phyloP scores from a whole-genome alignment of 768 basidiomycete species.

The Pleurotus tuber-regium region DNA sequence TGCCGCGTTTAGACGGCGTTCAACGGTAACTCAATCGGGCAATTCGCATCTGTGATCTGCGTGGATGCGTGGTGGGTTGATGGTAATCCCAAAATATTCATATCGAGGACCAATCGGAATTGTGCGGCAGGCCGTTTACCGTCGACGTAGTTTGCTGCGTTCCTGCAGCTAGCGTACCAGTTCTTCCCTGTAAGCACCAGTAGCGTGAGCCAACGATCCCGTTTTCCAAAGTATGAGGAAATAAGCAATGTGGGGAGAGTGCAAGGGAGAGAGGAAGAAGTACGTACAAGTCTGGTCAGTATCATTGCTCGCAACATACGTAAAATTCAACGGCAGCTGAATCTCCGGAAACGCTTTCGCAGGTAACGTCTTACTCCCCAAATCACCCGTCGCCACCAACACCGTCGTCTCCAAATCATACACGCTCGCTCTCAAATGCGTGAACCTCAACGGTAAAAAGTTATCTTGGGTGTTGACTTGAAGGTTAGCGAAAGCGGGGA shows the following conservation, averaged over 20 bases:
- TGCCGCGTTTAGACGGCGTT: conserved; percentile 46
- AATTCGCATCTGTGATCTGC: conserved; percentile 56
- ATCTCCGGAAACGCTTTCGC: conserved; percentile 67
- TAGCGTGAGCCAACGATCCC: too few relatives aligned
- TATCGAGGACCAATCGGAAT: conserved; percentile 62
- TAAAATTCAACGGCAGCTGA: conserved; percentile 77
- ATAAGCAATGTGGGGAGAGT: too few relatives aligned
- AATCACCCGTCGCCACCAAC: conserved; percentile 66
- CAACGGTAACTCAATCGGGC: conserved; percentile 65
- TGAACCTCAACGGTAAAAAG: conserved; percentile 76
- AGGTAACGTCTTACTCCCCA: conserved; percentile 56
- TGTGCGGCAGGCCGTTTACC: conserved; percentile 60
- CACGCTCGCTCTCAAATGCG: conserved; percentile 60
- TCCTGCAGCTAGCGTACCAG: conserved; percentile 79
- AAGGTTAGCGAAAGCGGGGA: conserved; percentile 73
- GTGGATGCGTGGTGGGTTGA: conserved; percentile 51
- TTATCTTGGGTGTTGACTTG: conserved; percentile 75
- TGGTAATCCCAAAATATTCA: conserved; percentile 70
- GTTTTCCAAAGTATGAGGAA: too few relatives aligned
- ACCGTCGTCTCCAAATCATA: conserved; percentile 67
- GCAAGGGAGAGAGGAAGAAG: conserved; percentile 7
- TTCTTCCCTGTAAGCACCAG: conserved; percentile 54
- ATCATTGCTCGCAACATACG: conserved; percentile 75
- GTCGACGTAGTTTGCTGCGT: conserved; percentile 43
- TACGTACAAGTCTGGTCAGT: conserved; percentile 78